Base-by-base conservation (phyloP, 768 basidiomycete genomes). In the Russula dissimulans region DNA sequence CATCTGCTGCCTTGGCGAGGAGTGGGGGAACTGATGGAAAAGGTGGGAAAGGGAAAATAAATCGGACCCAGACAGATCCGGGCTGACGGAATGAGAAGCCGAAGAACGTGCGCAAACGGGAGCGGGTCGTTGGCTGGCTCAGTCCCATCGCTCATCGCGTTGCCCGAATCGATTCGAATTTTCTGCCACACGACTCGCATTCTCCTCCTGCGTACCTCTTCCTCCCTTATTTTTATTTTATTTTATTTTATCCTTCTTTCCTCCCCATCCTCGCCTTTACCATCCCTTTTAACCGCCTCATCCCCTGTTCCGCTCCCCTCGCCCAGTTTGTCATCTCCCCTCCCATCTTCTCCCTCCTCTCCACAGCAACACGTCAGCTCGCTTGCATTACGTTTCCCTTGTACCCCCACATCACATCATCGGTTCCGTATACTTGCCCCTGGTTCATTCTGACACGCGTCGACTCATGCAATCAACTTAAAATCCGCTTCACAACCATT, bases 31-130 rank as follows among this genome's bases (percentile, higher is more conserved):
- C 48, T 39, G 41, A 56, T 56, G 56, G 38, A 46, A 42, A 48
- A 41, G 39, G 52, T 53, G 52, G 52, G 52, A 54, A 43, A n/a
- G 4, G 32, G 31, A 31, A 38, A 48, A 60, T 34, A 48, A 46
- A 41, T 36, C 46, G 26, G 46, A 29, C 46, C 46, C 18, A 11
- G 54, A 54, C 18, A 43, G 42, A 51, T 38, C 32, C 41, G 59
- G 22, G 32, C 32, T 47, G 57, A 45, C 44, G 15, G 36, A 12
- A 3, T 64, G 22, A 56, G 29, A 44, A 48, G 67, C 72, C 65
- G 71, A 67, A 72, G 74, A 74, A 74, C 73, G 73, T 74, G 73
- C 73, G 75, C 71, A 57, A 57, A 49, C 39, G 47, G 56, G 64
- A 63, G 66, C 66, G 63, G 66, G 57, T 65, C 62, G 66, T 66